phyloP scores from a whole-genome alignment of 2,329 filamentous ascomycete genomes.

The Xylaria sp. region DNA sequence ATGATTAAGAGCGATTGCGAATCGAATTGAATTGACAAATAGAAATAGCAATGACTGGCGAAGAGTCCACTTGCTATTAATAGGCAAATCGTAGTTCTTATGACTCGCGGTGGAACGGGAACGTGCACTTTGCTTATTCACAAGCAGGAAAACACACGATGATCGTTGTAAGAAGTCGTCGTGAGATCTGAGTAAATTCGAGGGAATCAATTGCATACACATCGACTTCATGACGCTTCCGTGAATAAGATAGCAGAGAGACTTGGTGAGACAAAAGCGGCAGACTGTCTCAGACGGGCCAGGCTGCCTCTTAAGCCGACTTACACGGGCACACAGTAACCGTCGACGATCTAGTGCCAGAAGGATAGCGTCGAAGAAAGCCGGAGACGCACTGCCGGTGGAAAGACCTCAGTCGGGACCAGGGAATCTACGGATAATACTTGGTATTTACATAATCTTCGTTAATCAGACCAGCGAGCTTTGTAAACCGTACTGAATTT shows the following conservation, averaged over 20 bases:
- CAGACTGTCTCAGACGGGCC: neutral
- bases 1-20: conserved; percentile 1
- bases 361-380: too few relatives aligned
- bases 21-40: neutral
- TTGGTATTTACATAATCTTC: too few relatives aligned
- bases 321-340: neutral
- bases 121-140: too few relatives aligned
- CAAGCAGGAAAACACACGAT: too few relatives aligned
- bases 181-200: neutral
- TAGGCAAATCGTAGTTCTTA: too few relatives aligned
- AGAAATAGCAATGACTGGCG: neutral
- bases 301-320: neutral
- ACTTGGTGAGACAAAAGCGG: neutral
- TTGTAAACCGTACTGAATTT: too few relatives aligned
- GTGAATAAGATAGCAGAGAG: neutral
- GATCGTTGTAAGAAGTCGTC: neutral
- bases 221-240: neutral
- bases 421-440: too few relatives aligned
- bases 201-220: too few relatives aligned
- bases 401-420: too few relatives aligned
- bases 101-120: too few relatives aligned
- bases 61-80: neutral
- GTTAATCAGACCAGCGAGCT: too few relatives aligned
- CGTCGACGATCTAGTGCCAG: neutral
- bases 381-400: too few relatives aligned